Evolutionary conservation across 768 basidiomycete genomes (phyloP).

Genomic region (Auricularia sp.): DNA sequence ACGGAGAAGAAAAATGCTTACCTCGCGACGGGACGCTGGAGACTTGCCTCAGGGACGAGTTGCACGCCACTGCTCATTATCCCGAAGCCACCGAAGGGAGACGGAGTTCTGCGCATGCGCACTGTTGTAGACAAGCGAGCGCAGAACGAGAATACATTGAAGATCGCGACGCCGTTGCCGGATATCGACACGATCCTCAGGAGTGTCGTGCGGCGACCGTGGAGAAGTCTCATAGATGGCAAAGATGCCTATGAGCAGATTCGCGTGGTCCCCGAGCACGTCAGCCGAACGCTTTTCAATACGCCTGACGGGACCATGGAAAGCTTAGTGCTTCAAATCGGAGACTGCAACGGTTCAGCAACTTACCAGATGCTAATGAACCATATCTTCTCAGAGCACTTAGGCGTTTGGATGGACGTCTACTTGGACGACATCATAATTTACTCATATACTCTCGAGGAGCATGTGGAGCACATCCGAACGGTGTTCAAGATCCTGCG

Average conservation of each 20-base stretch:
- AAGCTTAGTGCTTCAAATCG: constrained; percentile 29
- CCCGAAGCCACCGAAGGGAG: constrained; percentile 15
- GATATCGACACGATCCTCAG: constrained; percentile 20
- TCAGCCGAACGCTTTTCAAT: constrained; percentile 16
- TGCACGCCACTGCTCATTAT: constrained; percentile 26
- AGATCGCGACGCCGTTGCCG: constrained; percentile 18
- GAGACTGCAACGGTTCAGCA: constrained; percentile 24
- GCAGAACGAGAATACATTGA: constrained; percentile 24
- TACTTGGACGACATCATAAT: constrained; percentile 29
- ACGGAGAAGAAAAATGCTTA: constrained; percentile 23
- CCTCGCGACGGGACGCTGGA: constrained; percentile 23
- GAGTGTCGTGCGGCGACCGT: constrained; percentile 12
- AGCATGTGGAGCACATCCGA: constrained; percentile 21
- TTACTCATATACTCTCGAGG: constrained; percentile 21
- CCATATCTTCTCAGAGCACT: constrained; percentile 23
- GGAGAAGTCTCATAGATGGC: constrained; percentile 19
- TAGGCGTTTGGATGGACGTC: constrained; percentile 25
- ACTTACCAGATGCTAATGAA: constrained; percentile 38
- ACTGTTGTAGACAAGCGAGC: constrained; percentile 20
- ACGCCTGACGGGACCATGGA: constrained; percentile 37
- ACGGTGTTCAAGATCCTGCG: constrained; percentile 26
- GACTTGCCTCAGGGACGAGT: constrained; percentile 18
- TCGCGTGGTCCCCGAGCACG: constrained; percentile 12
- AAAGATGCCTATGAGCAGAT: constrained; percentile 28
- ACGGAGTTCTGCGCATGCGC: constrained; percentile 13